Base-by-base conservation (phyloP, 768 basidiomycete species). In the Lanmaoa pseudosensibilis region DNA sequence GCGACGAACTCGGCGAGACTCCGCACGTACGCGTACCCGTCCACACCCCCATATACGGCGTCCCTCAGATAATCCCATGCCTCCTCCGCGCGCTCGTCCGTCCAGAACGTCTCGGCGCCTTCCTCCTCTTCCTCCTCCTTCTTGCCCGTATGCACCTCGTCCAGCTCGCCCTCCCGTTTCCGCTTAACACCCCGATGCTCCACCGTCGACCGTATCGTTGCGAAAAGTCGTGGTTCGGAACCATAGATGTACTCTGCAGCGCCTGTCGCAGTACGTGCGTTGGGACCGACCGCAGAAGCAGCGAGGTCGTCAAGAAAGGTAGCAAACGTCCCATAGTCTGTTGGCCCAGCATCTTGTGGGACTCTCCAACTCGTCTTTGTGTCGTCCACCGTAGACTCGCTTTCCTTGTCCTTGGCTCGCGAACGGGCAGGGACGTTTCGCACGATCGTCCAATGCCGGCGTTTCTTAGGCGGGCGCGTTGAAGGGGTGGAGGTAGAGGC, bases 11-110 rank as follows among this genome's bases (percentile, higher is more conserved):
- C 86, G 25, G 88, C 89, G 52, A 92, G 63, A 66, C 90, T 92
- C 57, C 86, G 77, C 50, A 86, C 80, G 67, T 92, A 92, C 6
- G 90, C 90, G 27, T 84, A 71, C 2, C 90, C 90, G 54, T 90
- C 88, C 0, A 83, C 77, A 45, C 90, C 89, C 0, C 90, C 90
- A 65, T 91, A 92, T 0, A 92, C 88, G n/a, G 90, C 66, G 65
- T 90, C 87, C 19, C 80, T 73, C 18, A 92, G 45, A 62, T 86
- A 89, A n/a, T 77, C 78, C 70, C 89, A 86, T 2, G 81, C 87
- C 23, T 80, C 77, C n/a, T 69, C 68, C 13, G 80, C 83, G 6
- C 77, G 73, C 47, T 74, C 74, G 13, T 74, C 67, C 23, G 73
- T 78, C 80, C 83, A 88, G 58, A 84, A 84, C 7, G 44, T 19